These are phyloP conservation scores for Antitrichia curtipendula DNA, from an alignment of 225 moss, liverwort and hornwort species.

Conservation along the genomic window DNA sequence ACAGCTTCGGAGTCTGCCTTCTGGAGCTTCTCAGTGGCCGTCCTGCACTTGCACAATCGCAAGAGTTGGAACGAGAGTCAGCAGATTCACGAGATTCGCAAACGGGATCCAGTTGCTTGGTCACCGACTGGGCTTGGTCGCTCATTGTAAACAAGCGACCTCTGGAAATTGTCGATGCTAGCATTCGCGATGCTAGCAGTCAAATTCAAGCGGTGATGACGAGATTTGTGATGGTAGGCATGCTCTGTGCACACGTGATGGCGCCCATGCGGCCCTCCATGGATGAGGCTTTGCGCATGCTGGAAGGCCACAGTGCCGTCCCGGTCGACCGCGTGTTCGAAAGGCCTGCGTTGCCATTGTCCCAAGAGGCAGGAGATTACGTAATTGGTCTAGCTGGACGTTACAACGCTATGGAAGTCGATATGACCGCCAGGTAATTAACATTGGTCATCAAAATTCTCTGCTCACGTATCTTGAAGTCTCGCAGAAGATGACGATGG, in stretches of 20 bases:
- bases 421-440: background rate
- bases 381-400: background rate
- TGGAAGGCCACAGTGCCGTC: conserved; percentile 7
- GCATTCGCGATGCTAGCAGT: background rate
- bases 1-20: conserved; percentile 25
- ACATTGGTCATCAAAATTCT: background rate
- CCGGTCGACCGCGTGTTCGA: background rate
- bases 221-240: conserved; percentile 22
- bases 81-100: background rate
- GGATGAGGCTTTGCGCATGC: conserved; percentile 13
- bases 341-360: background rate
- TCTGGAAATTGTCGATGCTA: background rate
- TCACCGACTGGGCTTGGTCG: conserved; percentile 22
- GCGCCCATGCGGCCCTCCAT: conserved; percentile 20
- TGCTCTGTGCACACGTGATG: conserved; percentile 28
- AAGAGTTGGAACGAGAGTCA: background rate
- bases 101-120: background rate
- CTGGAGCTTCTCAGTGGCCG: conserved; percentile 22
- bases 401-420: background rate
- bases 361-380: background rate
- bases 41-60: background rate
- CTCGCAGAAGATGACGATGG: background rate
- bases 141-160: background rate
- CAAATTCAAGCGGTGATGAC: background rate
- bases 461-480: background rate